Base-by-base conservation (phyloP, 495 filamentous ascomycete genomes). In the Penicillium crystallinum region DNA sequence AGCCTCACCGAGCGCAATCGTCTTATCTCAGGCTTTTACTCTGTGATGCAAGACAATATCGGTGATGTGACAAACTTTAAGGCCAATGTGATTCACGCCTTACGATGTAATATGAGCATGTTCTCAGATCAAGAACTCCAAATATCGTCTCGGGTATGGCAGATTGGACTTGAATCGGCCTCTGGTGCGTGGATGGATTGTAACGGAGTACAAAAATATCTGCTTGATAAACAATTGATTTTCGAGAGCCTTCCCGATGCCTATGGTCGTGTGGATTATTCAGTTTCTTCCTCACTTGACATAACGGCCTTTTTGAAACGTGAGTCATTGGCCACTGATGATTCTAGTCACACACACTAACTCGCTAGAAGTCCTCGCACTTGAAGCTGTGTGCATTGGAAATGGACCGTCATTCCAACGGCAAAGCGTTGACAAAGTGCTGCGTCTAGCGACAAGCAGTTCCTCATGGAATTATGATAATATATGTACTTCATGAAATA, bases 111-210 rank as follows among this genome's bases (percentile, higher is more conserved):
- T 37, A 61, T 43, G 30, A 54, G 58, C 23, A 47, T 10, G 34
- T 52, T 52, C 46, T 53, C 57, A 2, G 30, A 36, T 14, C 55
- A 58, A 21, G 55, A 52, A 36, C 49, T 56, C 25, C 49, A 54
- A 22, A 14, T 52, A 2, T 56, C 61, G 3, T 51, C 59, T 19
- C 49, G 49, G 41, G 53, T 53, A n/a, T 63, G 59, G 64, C 55
- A 65, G 43, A 49, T 61, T 30, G 57, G 61, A 10, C 42, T 52
- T 40, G 57, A 63, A 30, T 57, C 61, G 0, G 51, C 37, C 9
- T 18, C 46, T 39, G 64, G 51, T 33, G 53, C 59, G 22, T 67
- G 62, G 59, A 42, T 69, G 36, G 66, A 69, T 62, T 61, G 61
- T n/a, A 59, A 40, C 47, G 66, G 57, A n/a, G 62, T 67, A 17